Base-by-base conservation (phyloP, 2,329 filamentous ascomycete species). In the Podosphaera leucotricha region DNA sequence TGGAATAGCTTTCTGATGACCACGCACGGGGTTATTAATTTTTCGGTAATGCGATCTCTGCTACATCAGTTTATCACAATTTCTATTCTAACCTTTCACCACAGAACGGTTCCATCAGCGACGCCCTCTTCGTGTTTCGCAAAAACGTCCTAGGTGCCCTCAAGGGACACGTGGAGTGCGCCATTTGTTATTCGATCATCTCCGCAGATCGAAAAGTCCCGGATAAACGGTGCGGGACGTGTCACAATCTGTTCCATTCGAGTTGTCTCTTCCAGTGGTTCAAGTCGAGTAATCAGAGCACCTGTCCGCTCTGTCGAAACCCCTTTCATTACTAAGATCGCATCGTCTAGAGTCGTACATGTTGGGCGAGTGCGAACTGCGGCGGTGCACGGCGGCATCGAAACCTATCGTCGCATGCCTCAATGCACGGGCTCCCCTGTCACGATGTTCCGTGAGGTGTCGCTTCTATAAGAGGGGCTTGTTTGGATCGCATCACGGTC, bases 221-320 rank as follows among this genome's bases (percentile, higher is more conserved):
- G 0, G 87, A 90, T 59, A 95, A 95, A 68, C 70, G 74, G 44
- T 98, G 90, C 60, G 68, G 71, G 40, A 95, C 87, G 1, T 98
- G 90, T 68, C 87, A 85, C 66, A 87, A 98, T 61, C 65, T 81
- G 44, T 98, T 95, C 66, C 90, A 98, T 61, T 72, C 78, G 1
- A 72, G 73, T 2, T 98, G 90, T 63, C 62, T 98, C 62, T 93
- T 84, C 65, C 86, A 87, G 62, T 98, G 90, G 90, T 95, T 98
- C 66, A 81, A 83, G 67, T 87, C 71, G 54, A 93, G 85, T 59
- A 92, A 83, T 60, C 78, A 83, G 56, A 90, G 81, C 55, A 87
- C 80, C 41, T 98, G 90, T 61, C 90, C 90, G 41, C 65, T 98
- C 50, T 98, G 90, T 62, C 71, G 90, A 7, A 41, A 35, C 6